Conservation (phyloP, 1,139 yeast species). For the Magnusiomyces sp. region DNA sequence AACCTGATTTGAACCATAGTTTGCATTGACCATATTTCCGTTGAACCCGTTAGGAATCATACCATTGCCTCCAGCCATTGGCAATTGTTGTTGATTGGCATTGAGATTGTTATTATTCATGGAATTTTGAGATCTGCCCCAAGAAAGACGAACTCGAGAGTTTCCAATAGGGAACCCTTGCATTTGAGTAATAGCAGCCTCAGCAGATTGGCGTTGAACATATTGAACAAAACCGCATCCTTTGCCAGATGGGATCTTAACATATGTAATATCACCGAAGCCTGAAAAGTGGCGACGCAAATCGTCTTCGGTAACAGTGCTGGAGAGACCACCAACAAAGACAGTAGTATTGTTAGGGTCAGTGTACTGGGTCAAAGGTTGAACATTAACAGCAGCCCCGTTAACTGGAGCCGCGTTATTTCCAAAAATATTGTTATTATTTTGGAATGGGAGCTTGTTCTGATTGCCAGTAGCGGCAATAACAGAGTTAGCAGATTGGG, state of each 20-base stretch:
- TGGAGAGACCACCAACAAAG: constrained; percentile 84
- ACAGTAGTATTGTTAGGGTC: constrained; percentile 88
- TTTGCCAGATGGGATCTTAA: constrained; percentile 84
- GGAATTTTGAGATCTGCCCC: constrained; percentile 60
- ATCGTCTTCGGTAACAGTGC: constrained; percentile 68
- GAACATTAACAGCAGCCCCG: constrained; percentile 17
- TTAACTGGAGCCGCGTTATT: background rate
- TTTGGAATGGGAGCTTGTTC: background rate
- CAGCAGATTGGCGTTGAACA: constrained; percentile 72
- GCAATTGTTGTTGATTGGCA: constrained; percentile 1
- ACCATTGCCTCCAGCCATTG: background rate
- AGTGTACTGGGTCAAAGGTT: constrained; percentile 44
- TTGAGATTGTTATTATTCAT: background rate
- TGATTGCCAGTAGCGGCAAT: constrained; percentile 12
- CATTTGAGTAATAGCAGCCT: constrained; percentile 82
- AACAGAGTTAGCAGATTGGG: constrained; percentile 9
- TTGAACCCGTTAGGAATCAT: constrained; percentile 4
- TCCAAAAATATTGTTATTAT: background rate
- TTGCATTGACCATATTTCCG: constrained; percentile 17
- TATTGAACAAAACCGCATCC: constrained; percentile 93
- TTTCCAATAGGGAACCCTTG: constrained; percentile 89
- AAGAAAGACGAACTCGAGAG: constrained; percentile 72
- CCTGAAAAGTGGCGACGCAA: constrained; percentile 67
- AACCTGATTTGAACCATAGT: constrained; percentile 14
- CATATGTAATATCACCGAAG: constrained; percentile 77